A percentile compares a stretch with the other conserved stretches of the same genome.
phyloP scores from a whole-genome alignment of 106 monocot species.

The Vanilla planifolia region DNA sequence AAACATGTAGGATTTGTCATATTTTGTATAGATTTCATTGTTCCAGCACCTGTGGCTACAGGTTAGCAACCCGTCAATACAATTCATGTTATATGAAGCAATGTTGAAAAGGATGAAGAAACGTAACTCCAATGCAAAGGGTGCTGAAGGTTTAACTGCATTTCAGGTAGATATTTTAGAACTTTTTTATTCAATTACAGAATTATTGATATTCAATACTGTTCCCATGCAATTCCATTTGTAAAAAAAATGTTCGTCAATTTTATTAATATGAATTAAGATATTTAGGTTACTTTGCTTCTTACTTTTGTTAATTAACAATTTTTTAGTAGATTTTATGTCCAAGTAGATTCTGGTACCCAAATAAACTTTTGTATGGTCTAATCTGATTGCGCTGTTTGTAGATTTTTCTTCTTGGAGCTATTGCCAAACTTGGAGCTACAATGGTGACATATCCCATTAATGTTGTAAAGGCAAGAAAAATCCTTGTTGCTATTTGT shows the following conservation, averaged over 20 bases:
- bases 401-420: slow-evolving; percentile 95
- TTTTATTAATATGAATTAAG: too few relatives aligned
- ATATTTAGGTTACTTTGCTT: too few relatives aligned
- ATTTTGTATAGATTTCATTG: background rate
- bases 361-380: background rate
- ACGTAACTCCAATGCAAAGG: slow-evolving; percentile 43
- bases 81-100: slow-evolving; percentile 94
- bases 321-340: too few relatives aligned
- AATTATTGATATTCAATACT: too few relatives aligned
- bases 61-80: slow-evolving; percentile 97
- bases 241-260: too few relatives aligned
- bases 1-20: too few relatives aligned
- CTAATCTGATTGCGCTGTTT: background rate
- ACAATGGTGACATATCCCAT: slow-evolving; percentile 62
- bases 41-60: slow-evolving; percentile 12
- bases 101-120: slow-evolving; percentile 65
- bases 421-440: slow-evolving; percentile 89
- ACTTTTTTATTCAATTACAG: background rate
- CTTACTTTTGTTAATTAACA: too few relatives aligned
- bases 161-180: slow-evolving; percentile 45
- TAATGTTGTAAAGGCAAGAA: slow-evolving; percentile 57
- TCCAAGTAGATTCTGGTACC: too few relatives aligned
- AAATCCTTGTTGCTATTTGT: background rate
- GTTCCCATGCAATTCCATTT: too few relatives aligned
- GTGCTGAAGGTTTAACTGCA: slow-evolving; percentile 73